Percentiles rank a stretch among this genome's conserved stretches.
phyloP scores from a whole-genome alignment of 1,139 yeast species.

The Cylindricascospora bacillispora region DNA sequence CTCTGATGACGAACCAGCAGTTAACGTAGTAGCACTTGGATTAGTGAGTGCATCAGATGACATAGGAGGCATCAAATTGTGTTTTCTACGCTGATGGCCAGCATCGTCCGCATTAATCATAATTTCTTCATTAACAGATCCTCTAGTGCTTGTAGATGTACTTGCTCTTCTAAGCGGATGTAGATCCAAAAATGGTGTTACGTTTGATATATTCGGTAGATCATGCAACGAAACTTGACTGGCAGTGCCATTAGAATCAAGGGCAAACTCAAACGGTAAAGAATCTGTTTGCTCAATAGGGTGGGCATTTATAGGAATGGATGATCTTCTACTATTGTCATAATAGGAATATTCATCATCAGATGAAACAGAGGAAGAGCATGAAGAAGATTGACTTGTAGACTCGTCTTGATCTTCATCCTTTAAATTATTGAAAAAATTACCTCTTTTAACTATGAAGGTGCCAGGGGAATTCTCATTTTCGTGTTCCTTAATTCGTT shows the following conservation, averaged over 20 bases:
- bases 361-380: conserved; percentile 9
- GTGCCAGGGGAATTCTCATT: too few relatives aligned
- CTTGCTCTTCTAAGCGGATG: conserved; percentile 4
- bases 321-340: conserved; percentile 5
- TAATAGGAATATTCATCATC: conserved; percentile 6
- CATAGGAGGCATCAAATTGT: too few relatives aligned
- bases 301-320: too few relatives aligned
- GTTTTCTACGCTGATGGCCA: conserved; percentile 9
- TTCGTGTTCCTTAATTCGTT: too few relatives aligned
- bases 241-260: conserved; percentile 17
- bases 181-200: conserved; percentile 8
- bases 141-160: conserved; percentile 1
- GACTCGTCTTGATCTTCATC: conserved; percentile 6
- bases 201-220: conserved; percentile 8
- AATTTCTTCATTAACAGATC: conserved; percentile 1
- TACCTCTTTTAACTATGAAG: conserved; percentile 10
- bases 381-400: too few relatives aligned
- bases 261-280: conserved; percentile 18
- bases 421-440: conserved; percentile 13
- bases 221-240: conserved; percentile 18
- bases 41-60: conserved; percentile 2
- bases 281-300: conserved; percentile 22
- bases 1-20: not conserved
- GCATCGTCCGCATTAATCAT: conserved; percentile 3
- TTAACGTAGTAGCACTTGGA: conserved; percentile 4